Base-by-base conservation (phyloP, 441 rosid genomes). In the Croton laevigatus region DNA sequence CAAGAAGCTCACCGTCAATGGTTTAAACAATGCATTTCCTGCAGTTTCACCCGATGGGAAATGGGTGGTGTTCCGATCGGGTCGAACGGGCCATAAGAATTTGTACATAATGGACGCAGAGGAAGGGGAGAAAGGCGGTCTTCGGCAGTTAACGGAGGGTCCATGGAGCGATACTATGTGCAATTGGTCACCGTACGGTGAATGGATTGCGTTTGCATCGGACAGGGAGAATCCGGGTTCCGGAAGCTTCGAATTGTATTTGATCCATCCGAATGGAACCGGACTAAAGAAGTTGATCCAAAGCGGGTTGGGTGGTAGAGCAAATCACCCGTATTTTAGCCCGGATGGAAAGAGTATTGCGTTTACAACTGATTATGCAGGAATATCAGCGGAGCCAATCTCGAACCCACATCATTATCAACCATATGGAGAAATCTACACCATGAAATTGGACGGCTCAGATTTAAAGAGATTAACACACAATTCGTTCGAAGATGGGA, bases 351-450 rank as follows among this genome's bases (percentile, higher is more conserved):
- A 88, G 75, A 75, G 80, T 0, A 3, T 93, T 3, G 96, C 69
- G 34, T 93, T 91, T 4, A 88, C 98, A 0, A 82, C 98, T 4
- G 98, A 93, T 68, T 89, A 89, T 16, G 91, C 73, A 27, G 98
- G 82, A 0, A 85, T 94, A 61, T 94, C 98, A 19, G 96, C 92
- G 0, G 98, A 94, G 81, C 98, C 97, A 6, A 89, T 94, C 76
- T 91, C 96, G 8, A 91, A 82, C 80, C 82, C 91, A 20, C 97
- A 94, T 81, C 93, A 88, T 20, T 94, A 74, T 59, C 93, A 88
- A 68, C 96, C 98, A 0, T 94, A 88, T 17, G 98, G 98, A 3
- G 98, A 93, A 79, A 91, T 91, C 63, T 91, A 72, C 77, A 94
- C 88, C 0, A 59, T 94, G 5, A 86, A 82, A 71, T 69, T 94